These are phyloP conservation scores for Medicago truncatula DNA, from an alignment of 306 rosid genomes.

Conservation along the genomic window DNA sequence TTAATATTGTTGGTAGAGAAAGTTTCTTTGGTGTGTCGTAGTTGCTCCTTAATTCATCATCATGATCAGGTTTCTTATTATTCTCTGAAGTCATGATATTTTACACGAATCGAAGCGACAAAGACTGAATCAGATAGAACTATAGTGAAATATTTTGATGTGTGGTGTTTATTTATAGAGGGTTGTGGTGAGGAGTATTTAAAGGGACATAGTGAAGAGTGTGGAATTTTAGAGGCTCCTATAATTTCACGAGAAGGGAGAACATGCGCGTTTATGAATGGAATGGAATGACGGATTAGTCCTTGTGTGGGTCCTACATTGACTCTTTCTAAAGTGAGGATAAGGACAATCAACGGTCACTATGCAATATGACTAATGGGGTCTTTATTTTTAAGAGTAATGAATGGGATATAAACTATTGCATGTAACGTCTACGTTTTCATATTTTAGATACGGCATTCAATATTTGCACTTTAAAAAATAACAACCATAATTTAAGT, in stretches of 20 bases:
- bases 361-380: background rate
- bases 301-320: slow-evolving; percentile 37
- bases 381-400: background rate
- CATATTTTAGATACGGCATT: background rate
- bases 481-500: background rate
- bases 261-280: slow-evolving; percentile 21
- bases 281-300: slow-evolving; percentile 24
- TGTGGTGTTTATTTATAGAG: slow-evolving; percentile 39
- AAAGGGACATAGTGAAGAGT: slow-evolving; percentile 25
- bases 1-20: slow-evolving; percentile 34
- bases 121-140: too few species aligned
- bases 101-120: background rate
- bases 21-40: slow-evolving; percentile 47
- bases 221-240: slow-evolving; percentile 65
- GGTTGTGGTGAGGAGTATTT: slow-evolving; percentile 6
- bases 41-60: background rate
- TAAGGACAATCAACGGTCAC: slow-evolving; percentile 34
- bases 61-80: background rate
- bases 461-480: background rate
- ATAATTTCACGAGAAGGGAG: slow-evolving; percentile 69
- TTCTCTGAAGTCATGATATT: slow-evolving; percentile 29
- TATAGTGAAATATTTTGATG: slow-evolving; percentile 12
- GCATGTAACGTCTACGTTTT: background rate
- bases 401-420: background rate
- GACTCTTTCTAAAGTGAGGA: slow-evolving; percentile 23